phyloP scores from a whole-genome alignment of 2,329 filamentous ascomycete genomes.

The Sclerotinia sclerotiorum region DNA sequence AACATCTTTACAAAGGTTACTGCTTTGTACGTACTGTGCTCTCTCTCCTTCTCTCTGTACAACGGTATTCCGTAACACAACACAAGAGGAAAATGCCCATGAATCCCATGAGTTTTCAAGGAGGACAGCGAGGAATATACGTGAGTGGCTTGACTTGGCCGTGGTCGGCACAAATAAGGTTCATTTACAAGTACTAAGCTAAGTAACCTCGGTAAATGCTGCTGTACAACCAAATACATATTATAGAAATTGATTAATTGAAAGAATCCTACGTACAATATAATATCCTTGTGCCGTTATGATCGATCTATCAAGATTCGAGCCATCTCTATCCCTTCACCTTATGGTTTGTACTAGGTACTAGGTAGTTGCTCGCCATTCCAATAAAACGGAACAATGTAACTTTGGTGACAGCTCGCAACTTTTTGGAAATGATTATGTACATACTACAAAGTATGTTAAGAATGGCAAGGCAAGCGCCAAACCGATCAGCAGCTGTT shows the following conservation, averaged over 20 bases:
- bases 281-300: not conserved
- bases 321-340: not conserved
- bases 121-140: not conserved
- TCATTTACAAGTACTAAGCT: not conserved
- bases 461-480: not conserved
- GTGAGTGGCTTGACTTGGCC: slow-evolving; percentile 9
- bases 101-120: not conserved
- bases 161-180: not conserved
- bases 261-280: not conserved
- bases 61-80: not conserved
- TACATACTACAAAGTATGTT: not conserved
- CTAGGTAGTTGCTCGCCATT: not conserved
- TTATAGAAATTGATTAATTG: not conserved
- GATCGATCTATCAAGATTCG: not conserved
- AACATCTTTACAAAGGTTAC: not conserved
- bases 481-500: not conserved
- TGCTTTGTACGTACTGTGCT: not conserved
- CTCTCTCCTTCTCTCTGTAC: not conserved
- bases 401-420: not conserved
- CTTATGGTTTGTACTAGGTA: not conserved
- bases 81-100: not conserved
- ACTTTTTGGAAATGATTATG: too few relatives aligned
- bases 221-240: not conserved
- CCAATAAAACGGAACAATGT: not conserved
- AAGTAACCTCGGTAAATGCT: slow-evolving; percentile 2